phyloP scores from a whole-genome alignment of 2,329 filamentous ascomycete genomes.

The Alternaria sp. region DNA sequence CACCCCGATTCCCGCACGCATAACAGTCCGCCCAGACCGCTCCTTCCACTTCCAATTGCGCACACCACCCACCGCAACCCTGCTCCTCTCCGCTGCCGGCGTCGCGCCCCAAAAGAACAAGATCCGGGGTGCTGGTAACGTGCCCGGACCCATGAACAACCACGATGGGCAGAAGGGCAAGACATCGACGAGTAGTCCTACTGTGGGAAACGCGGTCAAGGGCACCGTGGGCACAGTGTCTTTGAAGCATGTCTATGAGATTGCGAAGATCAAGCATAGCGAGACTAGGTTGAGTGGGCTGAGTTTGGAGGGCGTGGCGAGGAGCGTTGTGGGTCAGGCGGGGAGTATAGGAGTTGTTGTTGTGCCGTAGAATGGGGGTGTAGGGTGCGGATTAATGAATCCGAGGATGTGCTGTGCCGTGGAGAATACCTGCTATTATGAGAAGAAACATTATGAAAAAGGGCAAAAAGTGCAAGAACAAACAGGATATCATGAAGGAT shows the following conservation, averaged over 20 bases:
- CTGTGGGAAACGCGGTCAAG: constrained; percentile 68
- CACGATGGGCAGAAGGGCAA: constrained; percentile 51
- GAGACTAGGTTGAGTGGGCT: constrained; percentile 66
- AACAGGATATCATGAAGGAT: fast-evolving
- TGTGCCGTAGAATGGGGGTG: constrained; percentile 51
- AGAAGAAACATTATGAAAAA: neutral
- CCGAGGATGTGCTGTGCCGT: too few relatives aligned
- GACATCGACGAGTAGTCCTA: constrained; percentile 42
- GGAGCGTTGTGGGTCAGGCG: constrained; percentile 71
- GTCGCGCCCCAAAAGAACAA: constrained; percentile 79
- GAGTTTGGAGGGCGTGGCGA: constrained; percentile 82
- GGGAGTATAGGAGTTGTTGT: constrained; percentile 60
- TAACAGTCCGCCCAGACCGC: constrained; percentile 91
- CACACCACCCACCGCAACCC: constrained; percentile 91
- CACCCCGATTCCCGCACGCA: constrained; percentile 87
- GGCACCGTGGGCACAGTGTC: constrained; percentile 86
- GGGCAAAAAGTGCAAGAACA: neutral
- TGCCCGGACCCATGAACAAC: constrained; percentile 56
- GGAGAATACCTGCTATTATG: neutral
- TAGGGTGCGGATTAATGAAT: too few relatives aligned
- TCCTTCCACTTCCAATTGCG: constrained; percentile 93
- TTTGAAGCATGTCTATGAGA: constrained; percentile 96
- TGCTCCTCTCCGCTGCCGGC: constrained; percentile 84
- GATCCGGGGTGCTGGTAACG: constrained; percentile 72
- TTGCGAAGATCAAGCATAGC: constrained; percentile 88